Conservation (phyloP, 2,329 filamentous ascomycete genomes). For the Colletotrichum sp. region DNA sequence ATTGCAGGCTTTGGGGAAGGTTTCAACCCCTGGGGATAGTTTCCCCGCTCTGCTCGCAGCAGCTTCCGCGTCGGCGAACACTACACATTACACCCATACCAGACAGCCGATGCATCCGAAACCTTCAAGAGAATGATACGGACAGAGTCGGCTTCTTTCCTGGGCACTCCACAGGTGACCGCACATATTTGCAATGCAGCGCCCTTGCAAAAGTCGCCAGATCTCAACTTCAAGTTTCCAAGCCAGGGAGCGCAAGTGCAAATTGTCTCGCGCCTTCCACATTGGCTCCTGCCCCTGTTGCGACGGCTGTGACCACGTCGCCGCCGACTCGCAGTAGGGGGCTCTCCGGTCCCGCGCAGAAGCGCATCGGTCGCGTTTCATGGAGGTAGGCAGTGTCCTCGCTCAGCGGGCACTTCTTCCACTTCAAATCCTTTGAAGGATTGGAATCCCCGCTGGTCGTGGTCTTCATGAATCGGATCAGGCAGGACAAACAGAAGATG, state of each 20-base stretch:
- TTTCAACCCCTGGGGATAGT: background rate
- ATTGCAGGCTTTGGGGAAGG: background rate
- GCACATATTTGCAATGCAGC: constrained; percentile 50
- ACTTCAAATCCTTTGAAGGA: constrained; percentile 74
- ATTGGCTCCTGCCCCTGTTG: constrained; percentile 67
- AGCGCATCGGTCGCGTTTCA: constrained; percentile 86
- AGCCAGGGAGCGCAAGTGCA: constrained; percentile 40
- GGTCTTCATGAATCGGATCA: constrained; percentile 95
- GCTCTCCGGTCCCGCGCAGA: constrained; percentile 88
- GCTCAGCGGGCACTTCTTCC: constrained; percentile 97
- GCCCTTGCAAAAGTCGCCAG: constrained; percentile 36
- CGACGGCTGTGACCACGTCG: constrained; percentile 77
- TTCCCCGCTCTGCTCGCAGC: background rate
- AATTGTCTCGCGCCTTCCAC: constrained; percentile 39
- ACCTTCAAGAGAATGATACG: constrained; percentile 67
- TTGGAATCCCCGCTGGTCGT: constrained; percentile 71
- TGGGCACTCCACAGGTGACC: constrained; percentile 59
- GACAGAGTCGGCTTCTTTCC: constrained; percentile 72
- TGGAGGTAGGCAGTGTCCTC: constrained; percentile 90
- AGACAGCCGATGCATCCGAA: constrained; percentile 60
- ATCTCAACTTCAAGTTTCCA: constrained; percentile 55
- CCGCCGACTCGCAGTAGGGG: constrained; percentile 81
- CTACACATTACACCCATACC: constrained; percentile 67
- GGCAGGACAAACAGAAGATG: constrained; percentile 92
- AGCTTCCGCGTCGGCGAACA: constrained; percentile 52